Conservation (phyloP, 2,329 filamentous ascomycete species). For the Talaromyces funiculosus region DNA sequence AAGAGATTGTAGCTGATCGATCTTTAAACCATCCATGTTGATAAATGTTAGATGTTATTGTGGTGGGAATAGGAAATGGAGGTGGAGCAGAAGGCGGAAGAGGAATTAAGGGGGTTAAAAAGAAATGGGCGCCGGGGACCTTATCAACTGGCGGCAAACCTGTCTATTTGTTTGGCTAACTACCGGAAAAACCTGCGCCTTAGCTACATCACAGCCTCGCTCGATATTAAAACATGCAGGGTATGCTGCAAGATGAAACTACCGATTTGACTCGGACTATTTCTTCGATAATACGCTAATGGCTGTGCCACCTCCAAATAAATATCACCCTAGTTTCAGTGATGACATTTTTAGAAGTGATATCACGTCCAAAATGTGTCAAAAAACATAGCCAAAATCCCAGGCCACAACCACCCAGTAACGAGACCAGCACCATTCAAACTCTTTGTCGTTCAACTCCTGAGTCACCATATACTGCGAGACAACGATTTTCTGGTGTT, state of each 20-base stretch:
- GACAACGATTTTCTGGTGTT: neutral
- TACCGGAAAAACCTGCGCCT: neutral
- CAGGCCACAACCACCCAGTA: neutral
- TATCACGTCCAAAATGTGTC: neutral
- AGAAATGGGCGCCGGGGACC: neutral
- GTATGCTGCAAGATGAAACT: neutral
- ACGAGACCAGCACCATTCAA: neutral
- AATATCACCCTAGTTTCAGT: neutral
- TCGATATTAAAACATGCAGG: neutral
- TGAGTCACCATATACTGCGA: neutral
- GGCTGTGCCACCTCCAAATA: neutral
- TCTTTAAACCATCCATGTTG: constrained; percentile 6
- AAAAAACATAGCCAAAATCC: neutral
- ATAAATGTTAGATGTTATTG: neutral
- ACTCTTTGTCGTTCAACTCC: neutral
- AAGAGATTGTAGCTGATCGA: constrained; percentile 8
- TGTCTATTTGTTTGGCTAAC: neutral
- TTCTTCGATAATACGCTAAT: too few relatives aligned
- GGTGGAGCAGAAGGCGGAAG: neutral
- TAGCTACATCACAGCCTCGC: neutral
- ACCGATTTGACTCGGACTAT: neutral
- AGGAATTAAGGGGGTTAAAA: neutral
- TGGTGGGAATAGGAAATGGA: too few relatives aligned
- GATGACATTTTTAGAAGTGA: neutral
- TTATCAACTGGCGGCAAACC: neutral